These are phyloP conservation scores for Lachancea sp. DNA, from an alignment of 805 yeast genomes.

Conservation along the genomic window DNA sequence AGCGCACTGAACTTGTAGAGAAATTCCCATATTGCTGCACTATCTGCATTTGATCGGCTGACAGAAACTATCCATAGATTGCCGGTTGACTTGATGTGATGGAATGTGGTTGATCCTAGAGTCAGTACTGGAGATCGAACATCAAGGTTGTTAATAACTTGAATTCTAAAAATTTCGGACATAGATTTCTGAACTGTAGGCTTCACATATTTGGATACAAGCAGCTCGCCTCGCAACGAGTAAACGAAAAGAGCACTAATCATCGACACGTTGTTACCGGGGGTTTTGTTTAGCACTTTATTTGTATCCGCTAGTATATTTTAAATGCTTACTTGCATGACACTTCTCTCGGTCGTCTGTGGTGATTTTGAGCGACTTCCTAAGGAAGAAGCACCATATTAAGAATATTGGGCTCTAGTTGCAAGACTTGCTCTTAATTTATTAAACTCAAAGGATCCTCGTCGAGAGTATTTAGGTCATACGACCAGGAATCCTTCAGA, in stretches of 20 bases:
- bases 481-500: too few relatives aligned
- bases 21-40: conserved; percentile 72
- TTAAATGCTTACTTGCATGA: too few relatives aligned
- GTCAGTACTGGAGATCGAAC: conserved; percentile 71
- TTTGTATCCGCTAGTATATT: too few relatives aligned
- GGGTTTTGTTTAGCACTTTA: too few relatives aligned
- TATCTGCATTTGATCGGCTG: conserved; percentile 84
- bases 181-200: conserved; percentile 74
- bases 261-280: conserved; percentile 38
- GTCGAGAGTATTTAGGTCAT: too few relatives aligned
- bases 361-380: too few relatives aligned
- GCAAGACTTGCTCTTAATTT: too few relatives aligned
- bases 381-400: too few relatives aligned
- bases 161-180: conserved; percentile 85
- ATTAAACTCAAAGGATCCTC: too few relatives aligned
- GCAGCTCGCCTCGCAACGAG: conserved; percentile 75
- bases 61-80: conserved; percentile 77
- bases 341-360: too few relatives aligned
- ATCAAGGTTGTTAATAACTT: conserved; percentile 60
- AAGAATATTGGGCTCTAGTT: too few relatives aligned
- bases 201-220: conserved; percentile 65
- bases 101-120: conserved; percentile 85
- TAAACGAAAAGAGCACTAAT: conserved; percentile 76
- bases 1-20: conserved; percentile 55
- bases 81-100: conserved; percentile 56